Percentiles rank a stretch among this genome's conserved stretches.
Conservation (phyloP, 2,329 filamentous ascomycete species). For the Mycogone perniciosa region DNA sequence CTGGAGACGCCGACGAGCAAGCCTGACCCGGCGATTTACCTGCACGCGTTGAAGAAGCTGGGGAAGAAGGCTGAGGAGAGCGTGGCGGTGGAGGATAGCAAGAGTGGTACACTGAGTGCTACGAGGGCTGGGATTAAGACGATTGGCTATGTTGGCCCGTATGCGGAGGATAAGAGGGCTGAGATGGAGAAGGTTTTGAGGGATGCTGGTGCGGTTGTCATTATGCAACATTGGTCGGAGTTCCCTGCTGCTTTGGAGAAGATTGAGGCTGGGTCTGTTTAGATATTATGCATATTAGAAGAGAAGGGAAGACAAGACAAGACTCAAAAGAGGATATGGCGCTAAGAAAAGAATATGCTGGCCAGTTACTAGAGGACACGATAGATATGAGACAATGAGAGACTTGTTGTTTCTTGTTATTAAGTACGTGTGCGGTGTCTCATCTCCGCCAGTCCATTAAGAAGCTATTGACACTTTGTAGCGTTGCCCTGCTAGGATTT, state of each 20-base stretch:
- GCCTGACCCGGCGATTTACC: conserved; percentile 84
- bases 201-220: conserved; percentile 54
- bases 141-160: conserved; percentile 81
- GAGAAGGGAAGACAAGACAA: background rate
- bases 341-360: conserved; percentile 10
- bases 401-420: conserved; percentile 4
- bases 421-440: background rate
- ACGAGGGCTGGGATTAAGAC: conserved; percentile 72
- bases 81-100: conserved; percentile 82
- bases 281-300: conserved; percentile 3
- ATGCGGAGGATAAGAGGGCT: conserved; percentile 53
- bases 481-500: conserved; percentile 75
- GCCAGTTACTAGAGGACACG: background rate
- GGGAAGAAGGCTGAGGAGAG: conserved; percentile 65
- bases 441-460: conserved; percentile 57
- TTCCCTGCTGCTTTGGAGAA: conserved; percentile 43
- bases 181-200: conserved; percentile 58
- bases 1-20: conserved; percentile 78
- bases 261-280: conserved; percentile 37
- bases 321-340: conserved; percentile 9
- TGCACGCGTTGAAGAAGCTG: conserved; percentile 67
- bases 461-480: conserved; percentile 89
- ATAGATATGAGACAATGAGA: conserved; percentile 15
- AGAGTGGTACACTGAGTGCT: conserved; percentile 69
- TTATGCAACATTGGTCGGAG: conserved; percentile 57